Base-by-base conservation (phyloP, 768 basidiomycete genomes). In the Cyclocybe cylindracea region DNA sequence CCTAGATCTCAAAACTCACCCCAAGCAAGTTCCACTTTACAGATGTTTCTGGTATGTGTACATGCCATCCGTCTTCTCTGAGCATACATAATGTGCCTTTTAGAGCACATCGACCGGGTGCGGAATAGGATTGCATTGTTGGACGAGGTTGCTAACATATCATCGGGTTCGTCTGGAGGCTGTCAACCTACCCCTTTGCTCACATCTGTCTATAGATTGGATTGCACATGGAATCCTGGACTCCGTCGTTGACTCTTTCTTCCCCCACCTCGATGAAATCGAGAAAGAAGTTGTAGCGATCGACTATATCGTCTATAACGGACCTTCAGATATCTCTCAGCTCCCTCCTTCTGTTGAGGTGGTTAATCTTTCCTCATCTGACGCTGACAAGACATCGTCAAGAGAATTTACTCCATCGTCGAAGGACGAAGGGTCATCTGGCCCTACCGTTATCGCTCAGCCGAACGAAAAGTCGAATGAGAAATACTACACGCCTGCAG, bases 191-290 rank as follows among this genome's bases (percentile, higher is more conserved):
- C 19, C n/a, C 39, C 31, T 18, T 42, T 2, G 13, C 10, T 16
- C 7, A 46, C 58, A 14, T 44, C 43, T 29, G 53, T 48, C 24
- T 29, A 52, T 55, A 93, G 94, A 94, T 64, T 96, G 93, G 92
- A 91, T 98, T 57, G 93, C 92, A 0, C 94, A 98, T 67, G 89
- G 87, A 16, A 78, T 97, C 48, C 73, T 98, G 57, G 95, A 97
- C 62, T 95, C 93, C 1, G 85, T 98, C 46, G 94, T 98, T 16
- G 94, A 98, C 64, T 87, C 91, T 1, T 95, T 95, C 70, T 93
- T 94, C 66, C 92, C 92, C 1, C 78, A 93, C 52, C 73, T 94
- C 52, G 80, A 86, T 56, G 84, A 85, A 52, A 87, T 97, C 35
- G 91, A 91, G 61, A 77, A 76, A 42, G 94, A 96, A 63, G 86